Conservation (phyloP, 768 basidiomycete species). For the Cystofilobasidium macerans region DNA sequence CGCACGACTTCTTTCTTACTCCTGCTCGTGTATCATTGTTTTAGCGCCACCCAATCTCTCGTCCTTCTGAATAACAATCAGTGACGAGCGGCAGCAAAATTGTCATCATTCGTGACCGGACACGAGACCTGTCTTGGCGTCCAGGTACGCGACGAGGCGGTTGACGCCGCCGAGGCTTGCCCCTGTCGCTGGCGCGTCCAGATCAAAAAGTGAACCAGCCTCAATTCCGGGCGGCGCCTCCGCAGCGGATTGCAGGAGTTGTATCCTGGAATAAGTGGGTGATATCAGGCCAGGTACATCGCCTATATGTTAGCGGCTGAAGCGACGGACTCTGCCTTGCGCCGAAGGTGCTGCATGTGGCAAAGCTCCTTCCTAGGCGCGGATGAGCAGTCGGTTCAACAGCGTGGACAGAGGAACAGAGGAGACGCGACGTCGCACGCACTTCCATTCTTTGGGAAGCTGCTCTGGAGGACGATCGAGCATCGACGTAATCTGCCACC, state of each 20-base stretch:
- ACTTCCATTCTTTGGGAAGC: conserved; percentile 18
- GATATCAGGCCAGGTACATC: background rate
- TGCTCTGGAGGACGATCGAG: background rate
- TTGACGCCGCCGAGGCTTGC: background rate
- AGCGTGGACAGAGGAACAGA: background rate
- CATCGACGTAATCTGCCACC: conserved; percentile 4
- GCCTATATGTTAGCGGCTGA: background rate
- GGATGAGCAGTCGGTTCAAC: background rate
- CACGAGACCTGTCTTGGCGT: background rate
- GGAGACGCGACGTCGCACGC: background rate
- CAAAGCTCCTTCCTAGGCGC: conserved; percentile 16
- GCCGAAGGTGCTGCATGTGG: conserved; percentile 18
- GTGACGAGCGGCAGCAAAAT: too few relatives aligned
- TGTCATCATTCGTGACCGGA: too few relatives aligned
- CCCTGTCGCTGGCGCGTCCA: background rate
- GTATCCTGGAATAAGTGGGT: background rate
- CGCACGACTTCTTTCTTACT: background rate
- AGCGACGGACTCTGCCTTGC: conserved; percentile 18
- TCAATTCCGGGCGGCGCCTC: background rate
- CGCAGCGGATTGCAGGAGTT: background rate
- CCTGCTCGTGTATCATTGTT: too few relatives aligned
- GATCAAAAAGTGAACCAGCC: too few relatives aligned
- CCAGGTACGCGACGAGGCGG: background rate
- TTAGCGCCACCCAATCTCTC: too few relatives aligned
- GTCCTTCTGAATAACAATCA: too few relatives aligned